Conservation (phyloP, 345 rosid species). For the Pugionium dolabratum region DNA sequence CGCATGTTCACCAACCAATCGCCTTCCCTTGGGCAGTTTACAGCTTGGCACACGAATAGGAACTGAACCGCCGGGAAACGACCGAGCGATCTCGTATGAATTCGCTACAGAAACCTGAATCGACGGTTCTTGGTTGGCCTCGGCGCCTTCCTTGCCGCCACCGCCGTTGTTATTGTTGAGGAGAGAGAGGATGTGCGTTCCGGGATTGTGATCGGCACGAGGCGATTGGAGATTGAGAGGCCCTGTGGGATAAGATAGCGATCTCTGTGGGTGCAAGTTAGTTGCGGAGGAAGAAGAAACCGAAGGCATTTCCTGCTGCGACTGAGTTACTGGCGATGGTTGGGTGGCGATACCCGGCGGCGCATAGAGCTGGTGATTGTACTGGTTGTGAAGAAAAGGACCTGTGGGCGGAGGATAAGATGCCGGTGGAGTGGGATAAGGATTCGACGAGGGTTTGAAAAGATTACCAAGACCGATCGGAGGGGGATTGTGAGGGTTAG, state of each 20-base stretch:
- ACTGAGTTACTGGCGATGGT: constrained; percentile 22
- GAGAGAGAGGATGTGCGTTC: constrained; percentile 72
- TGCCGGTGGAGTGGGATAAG: constrained; percentile 48
- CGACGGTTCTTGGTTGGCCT: constrained; percentile 40
- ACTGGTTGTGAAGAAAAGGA: constrained; percentile 49
- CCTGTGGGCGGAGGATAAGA: constrained; percentile 66
- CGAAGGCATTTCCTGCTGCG: constrained; percentile 29
- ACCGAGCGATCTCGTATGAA: constrained; percentile 39
- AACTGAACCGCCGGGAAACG: constrained; percentile 40
- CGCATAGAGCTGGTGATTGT: constrained; percentile 49
- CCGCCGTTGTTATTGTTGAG: constrained; percentile 43
- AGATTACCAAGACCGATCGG: constrained; percentile 49
- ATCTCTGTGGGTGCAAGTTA: constrained; percentile 42
- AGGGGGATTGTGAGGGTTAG: constrained; percentile 41
- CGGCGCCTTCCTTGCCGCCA: constrained; percentile 10
- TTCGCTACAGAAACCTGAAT: constrained; percentile 29
- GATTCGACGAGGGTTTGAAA: constrained; percentile 49
- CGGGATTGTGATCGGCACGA: constrained; percentile 48
- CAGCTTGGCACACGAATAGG: constrained; percentile 54
- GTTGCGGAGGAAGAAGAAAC: constrained; percentile 39
- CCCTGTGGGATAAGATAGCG: constrained; percentile 46
- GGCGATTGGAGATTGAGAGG: constrained; percentile 44
- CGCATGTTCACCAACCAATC: constrained; percentile 53
- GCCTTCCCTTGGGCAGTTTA: constrained; percentile 63
- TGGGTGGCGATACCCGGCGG: constrained; percentile 35